Conservation (phyloP, 2,329 filamentous ascomycete genomes). For the Fusarium sp. region DNA sequence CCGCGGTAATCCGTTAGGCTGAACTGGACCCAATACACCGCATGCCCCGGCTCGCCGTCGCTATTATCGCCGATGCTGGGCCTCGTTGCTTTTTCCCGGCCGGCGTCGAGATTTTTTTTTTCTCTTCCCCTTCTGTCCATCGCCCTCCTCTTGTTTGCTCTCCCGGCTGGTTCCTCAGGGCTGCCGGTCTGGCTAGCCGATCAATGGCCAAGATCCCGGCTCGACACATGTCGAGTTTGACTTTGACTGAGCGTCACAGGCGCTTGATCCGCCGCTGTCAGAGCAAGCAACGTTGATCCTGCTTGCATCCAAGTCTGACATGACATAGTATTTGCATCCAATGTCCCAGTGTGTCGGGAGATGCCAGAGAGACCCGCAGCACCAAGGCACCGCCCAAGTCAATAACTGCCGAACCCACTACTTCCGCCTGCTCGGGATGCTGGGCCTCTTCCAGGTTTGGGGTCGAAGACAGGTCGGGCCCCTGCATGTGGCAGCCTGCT, state of each 20-base stretch:
- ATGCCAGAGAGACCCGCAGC: background rate
- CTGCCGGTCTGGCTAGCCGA: background rate
- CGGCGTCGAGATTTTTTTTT: background rate
- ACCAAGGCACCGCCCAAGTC: constrained; percentile 1
- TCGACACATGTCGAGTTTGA: background rate
- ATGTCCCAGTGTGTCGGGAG: constrained; percentile 8
- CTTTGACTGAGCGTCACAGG: background rate
- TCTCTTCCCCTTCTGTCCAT: background rate
- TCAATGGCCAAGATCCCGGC: background rate
- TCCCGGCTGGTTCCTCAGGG: background rate
- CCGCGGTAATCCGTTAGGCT: constrained; percentile 1
- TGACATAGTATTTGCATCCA: background rate
- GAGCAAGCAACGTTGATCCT: background rate
- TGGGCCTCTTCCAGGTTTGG: constrained; percentile 8
- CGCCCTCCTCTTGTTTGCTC: background rate
- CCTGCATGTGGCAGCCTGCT: constrained; percentile 19
- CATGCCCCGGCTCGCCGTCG: background rate
- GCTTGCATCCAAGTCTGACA: background rate
- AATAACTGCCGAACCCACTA: constrained; percentile 28
- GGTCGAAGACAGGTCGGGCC: constrained; percentile 22
- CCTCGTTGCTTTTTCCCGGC: constrained; percentile 1
- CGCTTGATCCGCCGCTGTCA: background rate
- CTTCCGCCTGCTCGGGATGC: constrained; percentile 12
- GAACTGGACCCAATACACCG: background rate
- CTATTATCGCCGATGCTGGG: constrained; percentile 2